Evolutionary conservation across 2,329 filamentous ascomycete genomes (phyloP).

Genomic region (Tolypocladium sp.): DNA sequence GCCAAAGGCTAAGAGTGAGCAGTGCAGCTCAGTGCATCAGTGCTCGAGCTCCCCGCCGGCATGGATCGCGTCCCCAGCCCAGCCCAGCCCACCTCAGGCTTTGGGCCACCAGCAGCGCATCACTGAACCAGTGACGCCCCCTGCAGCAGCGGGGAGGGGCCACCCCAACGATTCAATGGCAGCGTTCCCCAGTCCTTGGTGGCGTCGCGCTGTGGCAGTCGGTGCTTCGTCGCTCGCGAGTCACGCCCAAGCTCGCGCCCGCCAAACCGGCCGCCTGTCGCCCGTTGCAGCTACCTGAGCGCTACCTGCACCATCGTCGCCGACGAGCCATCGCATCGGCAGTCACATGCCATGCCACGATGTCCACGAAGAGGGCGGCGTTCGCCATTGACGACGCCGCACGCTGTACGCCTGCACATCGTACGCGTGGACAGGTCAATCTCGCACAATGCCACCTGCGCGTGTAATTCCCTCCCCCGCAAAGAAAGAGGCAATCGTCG

Average conservation of each 20-base stretch:
- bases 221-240: not conserved
- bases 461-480: not conserved
- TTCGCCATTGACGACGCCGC: not conserved
- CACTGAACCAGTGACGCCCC: too few species aligned
- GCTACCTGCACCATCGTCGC: not conserved
- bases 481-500: not conserved
- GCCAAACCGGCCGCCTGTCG: not conserved
- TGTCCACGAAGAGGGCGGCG: not conserved
- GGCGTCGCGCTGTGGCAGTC: not conserved
- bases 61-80: not conserved
- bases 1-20: not conserved
- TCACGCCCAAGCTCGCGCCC: not conserved
- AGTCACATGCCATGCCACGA: not conserved
- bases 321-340: not conserved
- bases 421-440: not conserved
- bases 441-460: not conserved
- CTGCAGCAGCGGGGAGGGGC: not conserved
- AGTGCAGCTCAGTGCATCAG: not conserved
- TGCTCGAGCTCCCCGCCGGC: not conserved
- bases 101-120: not conserved
- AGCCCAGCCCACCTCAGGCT: not conserved
- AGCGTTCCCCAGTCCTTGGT: not conserved
- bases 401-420: not conserved
- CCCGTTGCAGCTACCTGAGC: not conserved
- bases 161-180: not conserved